Conservation (phyloP, 2,329 filamentous ascomycete species). For the Botrytis byssoidea region DNA sequence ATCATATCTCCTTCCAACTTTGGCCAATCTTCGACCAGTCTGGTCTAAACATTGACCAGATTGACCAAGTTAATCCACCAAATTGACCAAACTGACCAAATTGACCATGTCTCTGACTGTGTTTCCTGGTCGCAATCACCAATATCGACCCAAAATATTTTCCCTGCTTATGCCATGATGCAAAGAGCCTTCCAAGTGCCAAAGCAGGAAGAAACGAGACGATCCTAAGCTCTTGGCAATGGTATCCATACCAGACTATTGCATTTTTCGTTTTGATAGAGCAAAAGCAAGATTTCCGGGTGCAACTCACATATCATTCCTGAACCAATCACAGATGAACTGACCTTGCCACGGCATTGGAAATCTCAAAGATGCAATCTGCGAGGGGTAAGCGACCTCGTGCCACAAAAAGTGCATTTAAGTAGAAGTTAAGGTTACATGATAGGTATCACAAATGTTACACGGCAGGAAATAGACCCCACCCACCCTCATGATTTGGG, state of each 20-base stretch:
- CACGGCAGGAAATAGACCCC: conserved; percentile 6
- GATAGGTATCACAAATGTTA: not conserved
- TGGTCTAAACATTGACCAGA: not conserved
- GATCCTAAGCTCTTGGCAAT: not conserved
- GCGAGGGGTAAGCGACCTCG: not conserved
- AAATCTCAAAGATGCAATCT: not conserved
- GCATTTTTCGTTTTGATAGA: not conserved
- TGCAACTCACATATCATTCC: not conserved
- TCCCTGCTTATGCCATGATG: conserved; percentile 11
- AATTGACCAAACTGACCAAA: not conserved
- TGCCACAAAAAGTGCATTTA: not conserved
- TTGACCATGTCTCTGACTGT: not conserved
- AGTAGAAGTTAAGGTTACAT: not conserved
- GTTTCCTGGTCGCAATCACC: not conserved
- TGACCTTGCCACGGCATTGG: conserved; percentile 8
- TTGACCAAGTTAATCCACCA: not conserved
- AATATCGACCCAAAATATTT: not conserved
- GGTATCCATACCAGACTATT: not conserved
- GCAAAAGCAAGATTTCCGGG: not conserved
- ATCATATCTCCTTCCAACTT: not conserved
- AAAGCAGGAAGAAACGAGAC: not conserved
- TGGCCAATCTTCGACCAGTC: not conserved
- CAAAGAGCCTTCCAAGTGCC: not conserved
- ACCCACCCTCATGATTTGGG: conserved; percentile 4
- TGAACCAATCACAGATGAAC: not conserved